These are phyloP conservation scores for Taiwanofungus camphoratus DNA, from an alignment of 1,284 basidiomycete species.

Conservation along the genomic window DNA sequence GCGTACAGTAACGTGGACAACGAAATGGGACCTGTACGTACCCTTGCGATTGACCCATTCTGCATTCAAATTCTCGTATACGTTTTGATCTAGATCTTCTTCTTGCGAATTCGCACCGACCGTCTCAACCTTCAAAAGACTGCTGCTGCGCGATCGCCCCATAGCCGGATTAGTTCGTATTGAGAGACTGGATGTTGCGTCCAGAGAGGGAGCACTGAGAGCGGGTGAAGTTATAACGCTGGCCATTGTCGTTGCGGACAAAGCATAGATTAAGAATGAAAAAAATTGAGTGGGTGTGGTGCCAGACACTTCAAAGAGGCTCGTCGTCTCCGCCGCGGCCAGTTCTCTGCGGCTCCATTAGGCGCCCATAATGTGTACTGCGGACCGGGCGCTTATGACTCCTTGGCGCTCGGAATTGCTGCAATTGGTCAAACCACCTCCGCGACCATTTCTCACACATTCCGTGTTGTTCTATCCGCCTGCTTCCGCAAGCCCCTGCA, in stretches of 20 bases:
- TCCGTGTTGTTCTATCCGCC: neutral
- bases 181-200: conserved; percentile 21
- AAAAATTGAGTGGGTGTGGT: too few relatives aligned
- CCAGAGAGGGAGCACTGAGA: conserved; percentile 21
- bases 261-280: neutral
- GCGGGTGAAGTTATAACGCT: conserved; percentile 23
- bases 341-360: too few relatives aligned
- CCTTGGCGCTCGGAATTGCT: too few relatives aligned
- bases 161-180: conserved; percentile 47
- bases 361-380: too few relatives aligned
- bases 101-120: conserved; percentile 76
- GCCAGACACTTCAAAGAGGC: too few relatives aligned
- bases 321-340: too few relatives aligned
- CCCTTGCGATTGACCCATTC: conserved; percentile 99
- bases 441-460: too few relatives aligned
- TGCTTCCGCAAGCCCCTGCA: neutral
- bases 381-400: too few relatives aligned
- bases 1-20: neutral
- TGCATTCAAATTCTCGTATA: conserved; percentile 89
- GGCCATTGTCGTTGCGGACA: conserved; percentile 14
- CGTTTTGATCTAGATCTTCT: conserved; percentile 75
- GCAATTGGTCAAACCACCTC: too few relatives aligned
- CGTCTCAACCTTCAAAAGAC: conserved; percentile 85
- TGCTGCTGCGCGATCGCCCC: conserved; percentile 76
- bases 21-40: conserved; percentile 31